These are phyloP conservation scores for Isatis lusitanica DNA, from an alignment of 441 rosid genomes.

Conservation along the genomic window DNA sequence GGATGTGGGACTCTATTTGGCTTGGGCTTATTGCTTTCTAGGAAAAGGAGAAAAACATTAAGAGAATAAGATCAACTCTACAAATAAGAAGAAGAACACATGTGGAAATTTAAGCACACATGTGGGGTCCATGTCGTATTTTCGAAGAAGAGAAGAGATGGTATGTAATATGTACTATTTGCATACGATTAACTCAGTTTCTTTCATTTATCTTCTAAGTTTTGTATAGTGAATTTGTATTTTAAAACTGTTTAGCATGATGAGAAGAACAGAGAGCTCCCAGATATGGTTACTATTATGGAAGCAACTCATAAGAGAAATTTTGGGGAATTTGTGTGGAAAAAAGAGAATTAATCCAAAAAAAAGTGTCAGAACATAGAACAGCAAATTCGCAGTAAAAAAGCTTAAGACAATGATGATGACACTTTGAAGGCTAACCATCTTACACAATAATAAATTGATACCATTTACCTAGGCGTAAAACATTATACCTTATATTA, in stretches of 20 bases:
- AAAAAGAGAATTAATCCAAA: neutral
- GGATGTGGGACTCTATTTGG: too few species aligned
- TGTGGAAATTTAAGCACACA: neutral
- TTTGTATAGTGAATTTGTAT: neutral
- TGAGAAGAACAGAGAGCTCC: neutral
- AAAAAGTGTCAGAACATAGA: neutral
- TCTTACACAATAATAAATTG: neutral
- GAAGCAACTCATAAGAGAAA: neutral
- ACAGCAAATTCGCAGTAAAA: neutral
- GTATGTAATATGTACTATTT: neutral
- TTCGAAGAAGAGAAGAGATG: too few species aligned
- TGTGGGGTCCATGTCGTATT: too few species aligned
- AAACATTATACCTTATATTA: neutral
- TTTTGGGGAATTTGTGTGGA: neutral
- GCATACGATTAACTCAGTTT: too few species aligned
- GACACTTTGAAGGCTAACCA: neutral
- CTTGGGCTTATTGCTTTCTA: too few species aligned
- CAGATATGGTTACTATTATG: neutral
- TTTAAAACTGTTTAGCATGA: neutral
- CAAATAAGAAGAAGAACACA: too few species aligned
- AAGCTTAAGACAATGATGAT: neutral
- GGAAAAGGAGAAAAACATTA: too few species aligned
- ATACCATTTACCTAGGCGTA: neutral
- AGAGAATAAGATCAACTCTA: too few species aligned
- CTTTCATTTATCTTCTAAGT: neutral